Conservation (phyloP, 1,139 yeast genomes). For the Saccharomycopsis hybrid region DNA sequence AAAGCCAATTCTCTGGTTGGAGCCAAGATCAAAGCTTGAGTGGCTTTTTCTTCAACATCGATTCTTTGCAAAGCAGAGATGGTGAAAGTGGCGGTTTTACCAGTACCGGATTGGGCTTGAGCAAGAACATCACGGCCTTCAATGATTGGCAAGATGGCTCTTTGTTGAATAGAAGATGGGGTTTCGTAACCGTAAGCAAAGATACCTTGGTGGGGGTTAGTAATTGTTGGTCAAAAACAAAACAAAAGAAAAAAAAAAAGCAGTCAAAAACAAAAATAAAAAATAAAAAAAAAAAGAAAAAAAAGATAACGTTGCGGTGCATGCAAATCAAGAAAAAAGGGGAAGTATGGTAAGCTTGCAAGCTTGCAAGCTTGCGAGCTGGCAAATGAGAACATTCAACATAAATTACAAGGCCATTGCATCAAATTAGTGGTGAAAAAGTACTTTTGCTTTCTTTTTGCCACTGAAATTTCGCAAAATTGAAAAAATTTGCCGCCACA, state of each 20-base stretch:
- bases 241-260: neutral
- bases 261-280: neutral
- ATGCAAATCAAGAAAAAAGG: no score
- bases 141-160: slow-evolving; percentile 95
- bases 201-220: slow-evolving; percentile 39
- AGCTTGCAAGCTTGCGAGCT: neutral
- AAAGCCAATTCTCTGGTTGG: slow-evolving; percentile 99
- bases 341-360: neutral
- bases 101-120: slow-evolving; percentile 99
- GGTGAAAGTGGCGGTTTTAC: slow-evolving; percentile 99
- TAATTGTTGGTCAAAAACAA: neutral
- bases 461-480: neutral
- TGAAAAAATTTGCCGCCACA: neutral
- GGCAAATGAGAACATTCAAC: neutral
- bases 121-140: slow-evolving; percentile 97
- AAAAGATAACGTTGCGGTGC: neutral
- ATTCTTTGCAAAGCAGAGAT: slow-evolving; percentile 94
- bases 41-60: slow-evolving; percentile 59
- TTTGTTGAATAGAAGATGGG: slow-evolving; percentile 97
- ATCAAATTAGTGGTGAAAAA: no score
- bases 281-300: neutral
- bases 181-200: slow-evolving; percentile 97
- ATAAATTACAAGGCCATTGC: no score
- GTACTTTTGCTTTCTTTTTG: neutral
- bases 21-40: slow-evolving; percentile 93